Conservation (phyloP, 306 rosid genomes). For the Vigna reflexopilosa region DNA sequence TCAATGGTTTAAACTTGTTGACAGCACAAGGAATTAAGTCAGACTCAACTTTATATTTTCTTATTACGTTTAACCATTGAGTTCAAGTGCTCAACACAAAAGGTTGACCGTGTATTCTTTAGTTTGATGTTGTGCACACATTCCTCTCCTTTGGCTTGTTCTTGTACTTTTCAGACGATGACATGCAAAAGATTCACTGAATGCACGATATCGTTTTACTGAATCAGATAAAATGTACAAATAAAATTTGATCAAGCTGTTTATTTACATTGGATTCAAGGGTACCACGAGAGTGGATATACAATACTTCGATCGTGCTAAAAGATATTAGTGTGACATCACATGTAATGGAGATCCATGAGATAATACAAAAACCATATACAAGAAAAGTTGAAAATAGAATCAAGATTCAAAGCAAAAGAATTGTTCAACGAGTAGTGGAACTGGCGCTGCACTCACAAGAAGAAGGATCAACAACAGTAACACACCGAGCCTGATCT, state of each 20-base stretch:
- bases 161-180: neutral
- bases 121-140: neutral
- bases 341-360: constrained; percentile 16
- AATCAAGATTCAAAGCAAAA: constrained; percentile 36
- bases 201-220: neutral
- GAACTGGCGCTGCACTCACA: constrained; percentile 29
- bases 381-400: neutral
- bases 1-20: constrained; percentile 88
- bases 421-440: constrained; percentile 37
- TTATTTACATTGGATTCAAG: neutral
- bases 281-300: neutral
- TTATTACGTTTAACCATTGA: neutral
- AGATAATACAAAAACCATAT: neutral
- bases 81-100: neutral
- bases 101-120: neutral
- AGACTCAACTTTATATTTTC: neutral
- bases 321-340: neutral
- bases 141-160: neutral
- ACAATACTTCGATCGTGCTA: neutral
- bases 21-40: constrained; percentile 52
- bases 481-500: constrained; percentile 3
- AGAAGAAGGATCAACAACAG: constrained; percentile 38
- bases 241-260: neutral
- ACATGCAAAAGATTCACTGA: neutral
- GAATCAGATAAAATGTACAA: constrained; percentile 1